These are phyloP conservation scores for Periconia macrospinosa DNA, from an alignment of 2,329 filamentous ascomycete genomes.

Conservation along the genomic window DNA sequence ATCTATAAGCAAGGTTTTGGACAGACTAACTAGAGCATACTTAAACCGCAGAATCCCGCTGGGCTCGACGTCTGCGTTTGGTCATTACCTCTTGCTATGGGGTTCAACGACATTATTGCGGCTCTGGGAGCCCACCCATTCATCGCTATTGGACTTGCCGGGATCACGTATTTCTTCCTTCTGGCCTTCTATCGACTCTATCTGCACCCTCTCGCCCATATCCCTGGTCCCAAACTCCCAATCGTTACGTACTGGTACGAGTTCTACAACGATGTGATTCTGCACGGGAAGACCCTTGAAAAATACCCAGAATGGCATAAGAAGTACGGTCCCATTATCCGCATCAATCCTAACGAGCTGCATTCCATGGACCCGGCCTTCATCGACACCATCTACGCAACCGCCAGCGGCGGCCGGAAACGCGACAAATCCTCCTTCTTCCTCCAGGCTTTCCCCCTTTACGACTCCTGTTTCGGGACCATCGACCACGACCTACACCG, in stretches of 20 bases:
- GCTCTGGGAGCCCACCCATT: neutral
- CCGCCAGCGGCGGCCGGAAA: neutral
- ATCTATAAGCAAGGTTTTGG: too few species aligned
- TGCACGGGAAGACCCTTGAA: slow-evolving; percentile 13
- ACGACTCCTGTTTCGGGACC: slow-evolving; percentile 19
- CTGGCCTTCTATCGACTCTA: slow-evolving; percentile 9
- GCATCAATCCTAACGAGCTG: slow-evolving; percentile 12
- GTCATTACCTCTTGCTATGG: neutral
- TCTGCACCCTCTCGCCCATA: slow-evolving; percentile 15
- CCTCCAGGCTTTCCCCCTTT: neutral
- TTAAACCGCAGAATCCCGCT: too few species aligned
- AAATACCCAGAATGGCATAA: slow-evolving; percentile 26
- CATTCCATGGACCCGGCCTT: slow-evolving; percentile 17
- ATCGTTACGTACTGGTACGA: slow-evolving; percentile 22
- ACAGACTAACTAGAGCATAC: too few species aligned
- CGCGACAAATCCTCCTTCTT: neutral
- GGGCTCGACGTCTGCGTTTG: too few species aligned
- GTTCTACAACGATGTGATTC: slow-evolving; percentile 26
- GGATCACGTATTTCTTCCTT: neutral
- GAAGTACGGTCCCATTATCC: slow-evolving; percentile 20
- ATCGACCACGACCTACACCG: slow-evolving; percentile 21
- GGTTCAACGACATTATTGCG: neutral
- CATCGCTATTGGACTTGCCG: neutral
- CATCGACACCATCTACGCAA: slow-evolving; percentile 5
- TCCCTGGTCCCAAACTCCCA: slow-evolving; percentile 18